Evolutionary conservation across 352 stramenopile species (phyloP).

Genomic region (Pythium guiyangense): DNA sequence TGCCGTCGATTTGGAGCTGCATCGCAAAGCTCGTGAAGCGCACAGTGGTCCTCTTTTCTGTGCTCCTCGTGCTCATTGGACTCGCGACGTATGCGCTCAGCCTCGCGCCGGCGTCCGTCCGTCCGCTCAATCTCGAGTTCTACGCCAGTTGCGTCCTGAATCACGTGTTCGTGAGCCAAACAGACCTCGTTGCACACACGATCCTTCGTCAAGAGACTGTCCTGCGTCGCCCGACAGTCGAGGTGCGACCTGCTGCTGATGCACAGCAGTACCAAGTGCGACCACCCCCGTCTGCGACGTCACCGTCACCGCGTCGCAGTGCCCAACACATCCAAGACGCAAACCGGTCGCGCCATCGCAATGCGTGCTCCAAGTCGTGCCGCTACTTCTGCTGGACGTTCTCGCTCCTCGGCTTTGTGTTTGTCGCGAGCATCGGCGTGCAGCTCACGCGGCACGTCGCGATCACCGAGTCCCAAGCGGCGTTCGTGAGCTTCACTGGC

Average conservation of each 20-base stretch:
- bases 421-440: neutral
- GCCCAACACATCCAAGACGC: neutral
- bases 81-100: neutral
- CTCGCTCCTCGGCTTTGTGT: neutral
- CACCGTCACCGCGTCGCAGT: neutral
- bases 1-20: too few species aligned
- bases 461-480: neutral
- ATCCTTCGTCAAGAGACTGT: slow-evolving; percentile 2
- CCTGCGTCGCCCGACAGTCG: neutral
- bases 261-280: neutral
- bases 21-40: too few species aligned
- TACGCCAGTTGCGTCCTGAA: neutral
- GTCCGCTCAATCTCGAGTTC: slow-evolving; percentile 4
- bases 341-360: neutral
- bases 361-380: neutral
- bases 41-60: too few species aligned
- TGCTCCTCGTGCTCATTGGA: too few species aligned
- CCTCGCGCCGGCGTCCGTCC: neutral
- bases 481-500: slow-evolving; percentile 8
- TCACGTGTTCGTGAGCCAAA: neutral
- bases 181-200: neutral
- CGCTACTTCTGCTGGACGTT: too few species aligned
- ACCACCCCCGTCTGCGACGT: neutral
- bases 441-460: neutral
- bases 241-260: neutral